Evolutionary conservation across 208 protist species (phyloP).

Genomic region (Wallacemonas rigidus): DNA sequence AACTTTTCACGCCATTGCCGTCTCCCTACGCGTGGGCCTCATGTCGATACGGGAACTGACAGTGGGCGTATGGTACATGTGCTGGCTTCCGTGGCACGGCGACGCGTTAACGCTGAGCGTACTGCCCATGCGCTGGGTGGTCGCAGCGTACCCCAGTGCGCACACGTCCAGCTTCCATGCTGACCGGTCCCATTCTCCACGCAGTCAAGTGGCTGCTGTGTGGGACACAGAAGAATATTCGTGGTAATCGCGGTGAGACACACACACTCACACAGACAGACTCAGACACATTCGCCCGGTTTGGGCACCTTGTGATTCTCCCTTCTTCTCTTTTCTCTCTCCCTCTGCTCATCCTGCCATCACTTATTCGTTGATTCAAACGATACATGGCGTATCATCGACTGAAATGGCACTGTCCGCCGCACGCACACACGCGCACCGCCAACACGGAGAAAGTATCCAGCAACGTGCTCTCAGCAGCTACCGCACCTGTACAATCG

Average conservation of each 20-base stretch:
- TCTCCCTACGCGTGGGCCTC: background rate
- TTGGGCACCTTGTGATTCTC: background rate
- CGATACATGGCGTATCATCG: too few species aligned
- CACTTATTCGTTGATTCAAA: background rate
- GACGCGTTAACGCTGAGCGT: background rate
- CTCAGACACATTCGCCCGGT: background rate
- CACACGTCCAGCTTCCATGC: background rate
- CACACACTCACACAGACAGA: too few species aligned
- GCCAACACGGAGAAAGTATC: too few species aligned
- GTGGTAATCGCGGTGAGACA: background rate
- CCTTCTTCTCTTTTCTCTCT: background rate
- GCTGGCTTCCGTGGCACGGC: background rate
- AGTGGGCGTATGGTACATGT: background rate
- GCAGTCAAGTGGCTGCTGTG: background rate
- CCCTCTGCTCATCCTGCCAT: background rate
- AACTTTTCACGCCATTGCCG: background rate
- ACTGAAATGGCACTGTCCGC: too few species aligned
- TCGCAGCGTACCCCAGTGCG: constrained; percentile 7
- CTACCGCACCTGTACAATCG: too few species aligned
- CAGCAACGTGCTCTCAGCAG: too few species aligned
- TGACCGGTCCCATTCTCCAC: background rate
- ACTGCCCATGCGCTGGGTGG: constrained; percentile 5
- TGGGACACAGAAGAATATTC: background rate
- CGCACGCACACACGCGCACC: too few species aligned
- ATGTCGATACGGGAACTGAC: background rate